Base-by-base conservation (phyloP, 768 basidiomycete species). In the Podaxis carcinomalis region DNA sequence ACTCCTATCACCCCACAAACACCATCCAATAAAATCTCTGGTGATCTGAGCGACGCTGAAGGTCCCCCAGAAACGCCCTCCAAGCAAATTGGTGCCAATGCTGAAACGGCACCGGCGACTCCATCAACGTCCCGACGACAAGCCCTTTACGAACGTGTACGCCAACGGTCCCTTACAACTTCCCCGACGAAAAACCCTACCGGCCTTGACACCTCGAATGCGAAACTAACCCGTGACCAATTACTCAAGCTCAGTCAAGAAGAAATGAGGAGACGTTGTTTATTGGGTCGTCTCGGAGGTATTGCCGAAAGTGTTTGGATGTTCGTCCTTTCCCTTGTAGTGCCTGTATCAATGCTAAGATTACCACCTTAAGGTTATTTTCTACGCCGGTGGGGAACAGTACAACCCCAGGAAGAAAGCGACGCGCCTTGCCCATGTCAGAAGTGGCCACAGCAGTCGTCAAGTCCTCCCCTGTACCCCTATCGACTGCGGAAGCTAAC, bases 291-390 rank as follows among this genome's bases (percentile, higher is more conserved):
- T 19, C 80, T 94, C 5, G 81, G 82, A 27, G 87, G 88, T 9
- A 83, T 94, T 28, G 92, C 92, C n/a, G 92, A 94, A 68, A 89
- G 91, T 64, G 83, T 89, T 16, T 93, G 92, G 90, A 92, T 93
- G 92, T 90, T 63, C 71, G 86, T 74, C 60, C 59, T 51, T 37
- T 53, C 62, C 64, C 62, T 16, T 58, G 27, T 19, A 32, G 11
- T 42, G 36, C 27, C 37, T 36, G 51, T 39, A 10, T 52, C 11
- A 35, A 46, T 57, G 40, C 55, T 51, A 42, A 66, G 49, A 21
- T 57, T 49, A 19, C 19, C 40, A 63, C 47, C 36, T 6, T 58
- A 90, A 90, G 90, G 88, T 73, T 91, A 42, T 93, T 93, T 74
- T 87, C 90, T 2, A 83, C 81, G 19, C 84, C 89, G 2, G 70